Percentiles rank a stretch among this genome's conserved stretches.
phyloP scores from a whole-genome alignment of 805 yeast genomes.

The Pachysolen tannophilus region DNA sequence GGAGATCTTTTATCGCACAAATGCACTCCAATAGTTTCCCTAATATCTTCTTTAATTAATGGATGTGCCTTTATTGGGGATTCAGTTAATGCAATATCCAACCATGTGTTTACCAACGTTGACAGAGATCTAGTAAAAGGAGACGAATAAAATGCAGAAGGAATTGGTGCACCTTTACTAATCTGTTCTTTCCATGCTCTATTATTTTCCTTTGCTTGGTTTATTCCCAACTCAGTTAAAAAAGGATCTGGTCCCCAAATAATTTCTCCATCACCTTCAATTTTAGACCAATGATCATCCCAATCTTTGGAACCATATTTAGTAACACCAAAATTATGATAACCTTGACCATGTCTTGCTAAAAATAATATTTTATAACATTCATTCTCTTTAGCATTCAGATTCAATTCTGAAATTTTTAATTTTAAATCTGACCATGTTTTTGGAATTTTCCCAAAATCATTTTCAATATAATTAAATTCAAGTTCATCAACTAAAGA shows the following conservation, averaged over 20 bases:
- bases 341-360: slow-evolving; percentile 68
- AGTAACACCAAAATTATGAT: slow-evolving; percentile 47
- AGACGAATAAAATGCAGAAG: slow-evolving; percentile 46
- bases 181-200: slow-evolving; percentile 35
- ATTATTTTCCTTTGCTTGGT: slow-evolving; percentile 46
- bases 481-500: slow-evolving; percentile 32
- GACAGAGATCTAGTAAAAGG: slow-evolving; percentile 60
- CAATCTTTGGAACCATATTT: slow-evolving; percentile 52
- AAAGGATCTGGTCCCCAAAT: slow-evolving; percentile 55
- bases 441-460: slow-evolving; percentile 34
- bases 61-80: slow-evolving; percentile 16
- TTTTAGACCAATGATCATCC: slow-evolving; percentile 45
- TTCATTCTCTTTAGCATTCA: slow-evolving; percentile 26
- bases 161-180: slow-evolving; percentile 44
- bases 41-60: slow-evolving; percentile 34
- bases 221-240: slow-evolving; percentile 45
- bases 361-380: slow-evolving; percentile 40
- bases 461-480: slow-evolving; percentile 34
- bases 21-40: slow-evolving; percentile 57
- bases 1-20: slow-evolving; percentile 51
- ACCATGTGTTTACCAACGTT: slow-evolving; percentile 47
- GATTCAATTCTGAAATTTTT: slow-evolving; percentile 28
- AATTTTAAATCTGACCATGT: slow-evolving; percentile 32
- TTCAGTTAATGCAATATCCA: slow-evolving; percentile 24
- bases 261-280: slow-evolving; percentile 46